Evolutionary conservation across 768 basidiomycete species (phyloP), one percentile per base, ranked within the genome.

Genomic region (Leccinum incarnatum): DNA sequence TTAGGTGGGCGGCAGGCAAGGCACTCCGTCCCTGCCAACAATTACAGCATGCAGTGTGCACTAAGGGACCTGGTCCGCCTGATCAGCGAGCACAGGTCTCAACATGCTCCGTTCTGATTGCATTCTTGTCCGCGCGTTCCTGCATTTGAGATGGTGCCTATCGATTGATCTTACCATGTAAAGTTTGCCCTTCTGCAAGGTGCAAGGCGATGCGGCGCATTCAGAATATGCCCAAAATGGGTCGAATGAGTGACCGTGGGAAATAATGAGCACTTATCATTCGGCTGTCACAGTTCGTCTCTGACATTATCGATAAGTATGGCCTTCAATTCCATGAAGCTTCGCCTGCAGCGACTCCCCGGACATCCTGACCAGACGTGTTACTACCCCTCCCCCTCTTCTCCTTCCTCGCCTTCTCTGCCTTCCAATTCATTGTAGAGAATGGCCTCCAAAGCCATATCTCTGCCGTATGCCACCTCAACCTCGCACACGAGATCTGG

Each of bases 171-270:
- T 37, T 17, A 37, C 7, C 37, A 40, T n/a, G 37, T n/a, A 8
- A 37, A 17, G 15, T 6, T 37, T 37, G 17, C 37, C 17, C 3
- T 37, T 37, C 29, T 29, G 29, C 29, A 29, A 29, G 29, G 2
- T 29, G 29, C 29, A 29, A 8, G 29, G 29, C 30, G 30, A 30
- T 2, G 30, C 0, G 30, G 9, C 0, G 29, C 29, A 29, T 29
- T 9, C 29, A 29, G 29, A 29, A 29, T 10, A 30, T 30, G 30
- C 30, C 30, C 53, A 32, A 56, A 64, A 19, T 11, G 29, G 37
- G 32, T n/a, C 25, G 27, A 42, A 9, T 42, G 29, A 23, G 15
- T 21, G 5, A 42, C 11, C 19, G 67, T 72, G 75, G 15, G 69
- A 77, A 65, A 27, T 0, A 0, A 23, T 76, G 60, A 62, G 59